Evolutionary conservation across 345 rosid species (phyloP), one percentile per base, ranked within the genome.

Genomic region (Euphorbia pulcherrima): DNA sequence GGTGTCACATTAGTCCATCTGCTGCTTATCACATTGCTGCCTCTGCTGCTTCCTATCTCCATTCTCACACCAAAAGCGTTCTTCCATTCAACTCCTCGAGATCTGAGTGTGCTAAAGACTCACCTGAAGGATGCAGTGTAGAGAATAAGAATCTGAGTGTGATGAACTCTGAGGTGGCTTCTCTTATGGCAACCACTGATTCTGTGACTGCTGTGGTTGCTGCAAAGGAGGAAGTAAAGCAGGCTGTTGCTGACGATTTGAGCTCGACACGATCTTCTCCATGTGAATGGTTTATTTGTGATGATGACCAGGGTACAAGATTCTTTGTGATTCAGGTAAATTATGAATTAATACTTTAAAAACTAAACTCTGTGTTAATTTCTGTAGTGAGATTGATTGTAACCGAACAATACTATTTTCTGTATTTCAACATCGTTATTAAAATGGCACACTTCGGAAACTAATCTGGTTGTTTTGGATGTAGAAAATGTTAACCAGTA

Each of bases 151-250:
- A 65, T 52, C 23, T 72, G 72, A 75, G 76, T 51, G 44, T 46
- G 16, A 77, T 84, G 74, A 73, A 82, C 61, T 61, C 84, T 0
- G 85, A 90, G 30, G 77, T 76, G 79, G 86, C 86, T 16, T 88
- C 92, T 76, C 61, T 95, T 16, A 77, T 88, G 82, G 96, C 96
- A 24, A 88, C 99, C 41, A 90, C 97, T 18, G 97, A 95, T 79
- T 92, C 99, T 5, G 89, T 95, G 74, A 92, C 99, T 1, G 93
- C 99, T 0, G 97, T 95, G 55, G 97, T 95, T 54, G 95, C 99
- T 35, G 97, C 96, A 2, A 74, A 92, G 77, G 97, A 95, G 70
- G 97, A 95, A 62, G 92, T 86, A 68, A 95, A 92, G 80, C 99
- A 95, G 66, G 99, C 99, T 17, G 96, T 95, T 20, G 99, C 97